phyloP scores from a whole-genome alignment of 331 rosid genomes.

The Cucumis variabilis region DNA sequence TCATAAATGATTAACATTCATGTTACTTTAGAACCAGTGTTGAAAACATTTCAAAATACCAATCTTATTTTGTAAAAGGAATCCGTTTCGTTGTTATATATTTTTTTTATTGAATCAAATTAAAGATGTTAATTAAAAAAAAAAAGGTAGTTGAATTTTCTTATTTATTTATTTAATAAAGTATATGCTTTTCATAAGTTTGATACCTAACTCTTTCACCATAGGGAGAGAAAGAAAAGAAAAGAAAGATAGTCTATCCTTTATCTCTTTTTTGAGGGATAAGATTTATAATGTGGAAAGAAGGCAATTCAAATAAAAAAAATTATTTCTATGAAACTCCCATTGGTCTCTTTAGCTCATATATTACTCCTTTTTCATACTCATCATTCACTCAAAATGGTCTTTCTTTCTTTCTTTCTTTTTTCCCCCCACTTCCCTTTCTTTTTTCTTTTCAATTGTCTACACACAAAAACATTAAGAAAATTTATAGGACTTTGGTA shows the following conservation, averaged over 20 bases:
- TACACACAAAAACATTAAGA: neutral
- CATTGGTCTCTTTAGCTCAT: constrained; percentile 4
- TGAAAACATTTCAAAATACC: neutral
- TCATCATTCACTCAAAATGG: constrained; percentile 14
- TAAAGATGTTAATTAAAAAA: neutral
- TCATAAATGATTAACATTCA: neutral
- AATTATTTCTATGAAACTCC: neutral
- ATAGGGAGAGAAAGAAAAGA: neutral
- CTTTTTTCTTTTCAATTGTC: neutral
- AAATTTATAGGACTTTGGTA: neutral
- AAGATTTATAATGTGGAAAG: neutral
- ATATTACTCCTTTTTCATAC: constrained; percentile 16
- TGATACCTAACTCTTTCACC: constrained; percentile 16
- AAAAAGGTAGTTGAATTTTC: neutral
- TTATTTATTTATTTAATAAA: neutral
- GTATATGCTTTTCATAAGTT: neutral
- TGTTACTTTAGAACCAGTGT: too few species aligned
- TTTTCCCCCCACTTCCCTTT: neutral
- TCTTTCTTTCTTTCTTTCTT: neutral
- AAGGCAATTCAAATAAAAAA: neutral
- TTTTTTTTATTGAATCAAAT: neutral
- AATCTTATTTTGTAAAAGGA: neutral
- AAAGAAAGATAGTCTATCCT: neutral
- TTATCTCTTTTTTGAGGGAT: neutral
- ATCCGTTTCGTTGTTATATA: too few species aligned